A percentile compares a stretch with the other conserved stretches of the same genome.
These are phyloP conservation scores for Ascochyta lentis DNA, from an alignment of 2,329 filamentous ascomycete genomes.

Conservation along the genomic window DNA sequence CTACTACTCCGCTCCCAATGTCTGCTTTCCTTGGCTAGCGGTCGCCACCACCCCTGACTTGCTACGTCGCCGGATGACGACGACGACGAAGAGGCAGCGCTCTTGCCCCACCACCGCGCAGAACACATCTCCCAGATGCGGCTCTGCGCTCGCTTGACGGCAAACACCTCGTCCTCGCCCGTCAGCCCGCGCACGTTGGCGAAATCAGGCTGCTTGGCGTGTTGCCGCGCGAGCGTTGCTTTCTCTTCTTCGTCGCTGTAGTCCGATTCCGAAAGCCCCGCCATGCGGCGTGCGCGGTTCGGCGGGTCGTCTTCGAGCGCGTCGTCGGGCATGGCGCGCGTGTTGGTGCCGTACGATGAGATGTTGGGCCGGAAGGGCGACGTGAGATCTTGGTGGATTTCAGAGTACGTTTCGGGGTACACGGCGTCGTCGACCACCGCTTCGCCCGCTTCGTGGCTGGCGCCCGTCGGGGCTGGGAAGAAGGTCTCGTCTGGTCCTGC, in stretches of 20 bases:
- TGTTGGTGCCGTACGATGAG: conserved; percentile 63
- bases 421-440: conserved; percentile 57
- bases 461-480: conserved; percentile 62
- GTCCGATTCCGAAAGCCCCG: not conserved
- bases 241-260: conserved; percentile 11
- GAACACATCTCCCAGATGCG: conserved; percentile 86
- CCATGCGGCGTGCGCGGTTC: conserved; percentile 45
- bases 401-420: conserved; percentile 70
- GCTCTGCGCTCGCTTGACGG: conserved; percentile 77
- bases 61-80: conserved; percentile 34
- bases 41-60: conserved; percentile 67
- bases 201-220: conserved; percentile 62
- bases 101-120: conserved; percentile 69
- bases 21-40: conserved; percentile 67
- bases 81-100: conserved; percentile 39
- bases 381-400: conserved; percentile 79
- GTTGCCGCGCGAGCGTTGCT: not conserved
- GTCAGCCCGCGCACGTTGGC: conserved; percentile 72
- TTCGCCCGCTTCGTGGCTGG: conserved; percentile 5
- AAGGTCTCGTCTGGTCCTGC: conserved; percentile 76
- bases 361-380: conserved; percentile 82
- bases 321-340: conserved; percentile 49
- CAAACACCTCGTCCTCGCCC: conserved; percentile 82
- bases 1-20: conserved; percentile 65
- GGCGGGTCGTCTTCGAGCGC: conserved; percentile 59